Conservation (phyloP, 345 rosid species). For the Pugionium dolabratum region DNA sequence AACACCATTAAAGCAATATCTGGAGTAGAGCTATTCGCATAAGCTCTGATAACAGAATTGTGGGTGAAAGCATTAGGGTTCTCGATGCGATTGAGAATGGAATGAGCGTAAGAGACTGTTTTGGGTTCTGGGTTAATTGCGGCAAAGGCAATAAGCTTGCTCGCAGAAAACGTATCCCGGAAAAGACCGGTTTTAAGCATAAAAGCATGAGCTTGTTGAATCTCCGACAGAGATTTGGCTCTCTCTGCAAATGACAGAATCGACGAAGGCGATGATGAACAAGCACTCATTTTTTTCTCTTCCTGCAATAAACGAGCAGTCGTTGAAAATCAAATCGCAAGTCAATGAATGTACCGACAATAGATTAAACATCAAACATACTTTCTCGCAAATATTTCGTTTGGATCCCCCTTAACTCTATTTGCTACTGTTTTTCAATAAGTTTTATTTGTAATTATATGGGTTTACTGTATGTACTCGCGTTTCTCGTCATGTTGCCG, state of each 20-base stretch:
- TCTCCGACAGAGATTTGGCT: constrained; percentile 43
- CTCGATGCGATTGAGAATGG: constrained; percentile 41
- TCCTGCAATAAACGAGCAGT: too few relatives aligned
- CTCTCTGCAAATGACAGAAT: constrained; percentile 40
- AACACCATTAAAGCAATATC: constrained; percentile 37
- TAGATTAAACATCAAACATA: too few relatives aligned
- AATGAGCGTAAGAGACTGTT: constrained; percentile 49
- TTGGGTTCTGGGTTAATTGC: constrained; percentile 43
- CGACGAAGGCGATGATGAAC: constrained; percentile 25
- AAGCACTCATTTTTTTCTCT: constrained; percentile 34
- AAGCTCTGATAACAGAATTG: constrained; percentile 50
- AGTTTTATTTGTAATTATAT: too few relatives aligned
- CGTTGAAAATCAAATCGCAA: too few relatives aligned
- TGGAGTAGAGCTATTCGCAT: constrained; percentile 45
- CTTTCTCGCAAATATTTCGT: too few relatives aligned
- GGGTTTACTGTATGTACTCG: too few relatives aligned
- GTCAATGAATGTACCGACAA: too few relatives aligned
- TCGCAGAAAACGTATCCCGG: constrained; percentile 40
- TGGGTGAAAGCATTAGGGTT: constrained; percentile 46
- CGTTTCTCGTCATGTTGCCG: too few relatives aligned
- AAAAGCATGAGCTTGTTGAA: constrained; percentile 52
- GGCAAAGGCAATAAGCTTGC: constrained; percentile 49
- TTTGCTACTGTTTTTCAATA: too few relatives aligned
- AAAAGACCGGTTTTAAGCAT: constrained; percentile 50
- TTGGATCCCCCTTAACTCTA: too few relatives aligned